Conservation (phyloP, 2,329 filamentous ascomycete species). For the Camptophora hylomeconis region DNA sequence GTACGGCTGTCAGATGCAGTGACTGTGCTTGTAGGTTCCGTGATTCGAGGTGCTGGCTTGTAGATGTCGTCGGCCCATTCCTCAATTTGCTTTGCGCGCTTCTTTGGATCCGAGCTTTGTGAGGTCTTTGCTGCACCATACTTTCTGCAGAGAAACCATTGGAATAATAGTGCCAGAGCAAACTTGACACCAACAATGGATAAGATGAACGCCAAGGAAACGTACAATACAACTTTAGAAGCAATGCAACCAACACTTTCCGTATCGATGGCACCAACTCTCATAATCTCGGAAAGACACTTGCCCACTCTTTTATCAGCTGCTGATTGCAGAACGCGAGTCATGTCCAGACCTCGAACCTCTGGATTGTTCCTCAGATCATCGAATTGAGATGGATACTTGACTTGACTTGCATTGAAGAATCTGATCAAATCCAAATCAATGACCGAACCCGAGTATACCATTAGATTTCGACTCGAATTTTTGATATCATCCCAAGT, state of each 20-base stretch:
- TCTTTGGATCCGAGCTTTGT: constrained; percentile 65
- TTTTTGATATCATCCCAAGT: constrained; percentile 93
- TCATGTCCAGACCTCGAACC: constrained; percentile 76
- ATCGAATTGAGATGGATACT: constrained; percentile 63
- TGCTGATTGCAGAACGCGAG: constrained; percentile 68
- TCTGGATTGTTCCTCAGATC: constrained; percentile 58
- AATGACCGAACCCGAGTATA: constrained; percentile 87
- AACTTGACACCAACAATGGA: constrained; percentile 81
- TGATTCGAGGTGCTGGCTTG: constrained; percentile 68
- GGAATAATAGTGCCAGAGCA: constrained; percentile 75
- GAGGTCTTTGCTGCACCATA: constrained; percentile 80
- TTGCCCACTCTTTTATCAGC: constrained; percentile 69
- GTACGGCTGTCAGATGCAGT: constrained; percentile 51
- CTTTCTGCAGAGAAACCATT: constrained; percentile 85
- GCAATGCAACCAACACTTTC: constrained; percentile 96
- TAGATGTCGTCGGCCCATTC: constrained; percentile 98
- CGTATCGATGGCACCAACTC: constrained; percentile 89
- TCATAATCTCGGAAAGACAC: constrained; percentile 87
- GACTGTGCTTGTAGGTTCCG: constrained; percentile 57
- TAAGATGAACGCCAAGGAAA: constrained; percentile 82
- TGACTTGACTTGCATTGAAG: constrained; percentile 75
- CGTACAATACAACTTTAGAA: constrained; percentile 90
- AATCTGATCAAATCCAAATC: constrained; percentile 79
- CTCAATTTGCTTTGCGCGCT: constrained; percentile 85
- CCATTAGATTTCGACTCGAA: constrained; percentile 72